phyloP scores from a whole-genome alignment of 257 asterid species.

The Anisodus acutangulus region DNA sequence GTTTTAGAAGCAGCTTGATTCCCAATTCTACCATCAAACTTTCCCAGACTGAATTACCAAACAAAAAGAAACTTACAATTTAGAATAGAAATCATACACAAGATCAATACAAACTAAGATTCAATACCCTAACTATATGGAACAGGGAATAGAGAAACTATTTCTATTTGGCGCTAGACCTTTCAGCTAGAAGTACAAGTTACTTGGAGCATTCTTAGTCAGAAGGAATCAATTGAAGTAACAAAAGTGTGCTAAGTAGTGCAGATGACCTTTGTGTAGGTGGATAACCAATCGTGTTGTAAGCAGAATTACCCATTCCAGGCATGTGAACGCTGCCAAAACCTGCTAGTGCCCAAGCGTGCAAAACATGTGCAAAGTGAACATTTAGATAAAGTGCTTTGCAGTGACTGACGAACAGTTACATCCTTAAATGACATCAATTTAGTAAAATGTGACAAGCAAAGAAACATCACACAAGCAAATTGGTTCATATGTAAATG shows the following conservation, averaged over 20 bases:
- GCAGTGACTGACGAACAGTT: slow-evolving; percentile 66
- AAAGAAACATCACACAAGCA: slow-evolving; percentile 29
- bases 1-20: slow-evolving; percentile 52
- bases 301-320: slow-evolving; percentile 94
- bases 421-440: slow-evolving; percentile 51
- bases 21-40: slow-evolving; percentile 52
- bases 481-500: slow-evolving; percentile 21
- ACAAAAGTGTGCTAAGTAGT: slow-evolving; percentile 87
- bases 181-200: slow-evolving; percentile 49
- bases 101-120: slow-evolving; percentile 26
- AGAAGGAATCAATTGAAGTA: slow-evolving; percentile 59
- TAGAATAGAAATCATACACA: slow-evolving; percentile 15
- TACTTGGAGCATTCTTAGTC: slow-evolving; percentile 29
- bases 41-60: slow-evolving; percentile 59
- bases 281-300: slow-evolving; percentile 96
- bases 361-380: slow-evolving; percentile 96
- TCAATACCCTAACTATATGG: slow-evolving; percentile 42
- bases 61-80: slow-evolving; percentile 19
- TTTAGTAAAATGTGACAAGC: slow-evolving; percentile 37
- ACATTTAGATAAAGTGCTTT: slow-evolving; percentile 70
- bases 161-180: slow-evolving; percentile 51
- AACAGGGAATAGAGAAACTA: slow-evolving; percentile 51
- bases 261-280: slow-evolving; percentile 99
- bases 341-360: slow-evolving; percentile 99
- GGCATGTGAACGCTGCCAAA: slow-evolving; percentile 95